phyloP scores from a whole-genome alignment of 192 early-diverging fungal genomes.

The Phlyctochytrium arcticum region DNA sequence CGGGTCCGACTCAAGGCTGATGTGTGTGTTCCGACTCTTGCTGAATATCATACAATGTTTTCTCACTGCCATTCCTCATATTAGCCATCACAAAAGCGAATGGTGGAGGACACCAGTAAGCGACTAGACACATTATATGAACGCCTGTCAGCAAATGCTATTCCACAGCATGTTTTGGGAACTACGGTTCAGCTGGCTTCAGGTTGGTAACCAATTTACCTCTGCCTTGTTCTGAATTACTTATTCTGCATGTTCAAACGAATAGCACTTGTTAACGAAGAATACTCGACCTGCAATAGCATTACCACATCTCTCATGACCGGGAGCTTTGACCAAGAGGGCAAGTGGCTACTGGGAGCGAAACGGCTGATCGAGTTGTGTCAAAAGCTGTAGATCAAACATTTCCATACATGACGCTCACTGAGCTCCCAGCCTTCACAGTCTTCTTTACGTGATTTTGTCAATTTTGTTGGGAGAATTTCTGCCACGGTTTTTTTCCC shows the following conservation, averaged over 20 bases:
- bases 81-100: conserved; percentile 14
- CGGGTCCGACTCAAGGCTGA: conserved; percentile 17
- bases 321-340: conserved; percentile 36
- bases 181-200: conserved; percentile 10
- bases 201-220: neutral
- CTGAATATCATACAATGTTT: neutral
- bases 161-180: conserved; percentile 25
- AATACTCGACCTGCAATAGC: conserved; percentile 22
- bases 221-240: neutral
- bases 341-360: conserved; percentile 42
- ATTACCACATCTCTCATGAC: conserved; percentile 30
- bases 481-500: too few relatives aligned
- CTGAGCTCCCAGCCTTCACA: too few relatives aligned
- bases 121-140: conserved; percentile 43
- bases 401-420: too few relatives aligned
- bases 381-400: too few relatives aligned
- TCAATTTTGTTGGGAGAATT: too few relatives aligned
- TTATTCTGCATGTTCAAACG: neutral
- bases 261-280: conserved; percentile 32
- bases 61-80: neutral
- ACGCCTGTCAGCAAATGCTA: conserved; percentile 20
- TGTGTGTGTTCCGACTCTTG: neutral
- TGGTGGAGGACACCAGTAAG: conserved; percentile 47
- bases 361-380: conserved; percentile 45
- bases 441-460: too few relatives aligned